Evolutionary conservation across 2,329 filamentous ascomycete genomes (phyloP).

Genomic region (Coniella lustricola): DNA sequence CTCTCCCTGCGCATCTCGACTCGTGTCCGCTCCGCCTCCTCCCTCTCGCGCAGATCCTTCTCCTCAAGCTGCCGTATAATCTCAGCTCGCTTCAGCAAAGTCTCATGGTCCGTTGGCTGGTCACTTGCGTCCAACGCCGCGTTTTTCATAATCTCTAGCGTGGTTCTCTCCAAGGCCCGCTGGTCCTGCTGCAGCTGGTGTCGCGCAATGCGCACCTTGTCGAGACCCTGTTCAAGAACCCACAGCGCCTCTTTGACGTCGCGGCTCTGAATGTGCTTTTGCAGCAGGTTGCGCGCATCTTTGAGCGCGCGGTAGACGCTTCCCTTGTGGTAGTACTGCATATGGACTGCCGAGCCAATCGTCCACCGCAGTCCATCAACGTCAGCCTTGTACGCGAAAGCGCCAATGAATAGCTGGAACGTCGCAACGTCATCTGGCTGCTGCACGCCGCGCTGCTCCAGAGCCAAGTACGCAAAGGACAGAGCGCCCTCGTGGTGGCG

Average conservation of each 20-base stretch:
- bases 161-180: conserved; percentile 18
- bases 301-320: conserved; percentile 18
- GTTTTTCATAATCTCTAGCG: conserved; percentile 25
- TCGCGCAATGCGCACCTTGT: conserved; percentile 17
- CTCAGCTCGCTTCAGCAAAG: conserved; percentile 3
- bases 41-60: conserved; percentile 1
- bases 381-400: conserved; percentile 22
- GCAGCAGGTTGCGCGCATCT: conserved; percentile 19
- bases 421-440: conserved; percentile 25
- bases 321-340: conserved; percentile 18
- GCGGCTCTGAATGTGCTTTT: conserved; percentile 1
- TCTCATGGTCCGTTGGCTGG: background rate
- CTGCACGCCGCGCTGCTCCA: conserved; percentile 15
- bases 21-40: background rate
- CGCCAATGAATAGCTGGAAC: conserved; percentile 24
- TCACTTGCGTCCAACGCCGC: conserved; percentile 23
- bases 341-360: conserved; percentile 17
- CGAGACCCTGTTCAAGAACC: conserved; percentile 21
- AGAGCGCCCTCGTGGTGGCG: conserved; percentile 24
- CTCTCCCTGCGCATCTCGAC: conserved; percentile 4
- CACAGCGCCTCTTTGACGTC: conserved; percentile 11
- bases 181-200: conserved; percentile 17
- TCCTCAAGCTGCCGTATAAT: conserved; percentile 7
- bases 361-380: conserved; percentile 20
- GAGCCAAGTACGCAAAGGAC: conserved; percentile 23